A percentile compares a stretch with the other conserved stretches of the same genome.
phyloP scores from a whole-genome alignment of 177 flowering plant genomes.

The Vitis hybrid region DNA sequence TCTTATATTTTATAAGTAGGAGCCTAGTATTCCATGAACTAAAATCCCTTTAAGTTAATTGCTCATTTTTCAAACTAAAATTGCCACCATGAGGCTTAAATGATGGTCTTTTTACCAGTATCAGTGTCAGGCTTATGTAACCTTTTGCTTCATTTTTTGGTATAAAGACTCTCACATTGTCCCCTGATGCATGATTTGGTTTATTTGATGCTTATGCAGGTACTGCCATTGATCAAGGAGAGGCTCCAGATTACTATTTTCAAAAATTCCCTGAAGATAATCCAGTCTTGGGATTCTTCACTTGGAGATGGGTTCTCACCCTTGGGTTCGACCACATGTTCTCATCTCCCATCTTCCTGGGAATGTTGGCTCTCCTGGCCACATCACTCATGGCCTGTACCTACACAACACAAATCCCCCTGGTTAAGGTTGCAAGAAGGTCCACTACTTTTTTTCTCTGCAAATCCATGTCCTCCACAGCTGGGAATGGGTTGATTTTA shows the following conservation, averaged over 20 bases:
- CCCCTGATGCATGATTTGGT: neutral
- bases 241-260: constrained; percentile 75
- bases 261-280: constrained; percentile 81
- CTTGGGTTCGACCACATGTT: constrained; percentile 96
- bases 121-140: neutral
- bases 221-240: constrained; percentile 90
- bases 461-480: constrained; percentile 9
- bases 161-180: neutral
- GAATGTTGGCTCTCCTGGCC: constrained; percentile 67
- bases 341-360: constrained; percentile 88
- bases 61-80: neutral
- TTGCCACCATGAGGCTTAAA: neutral
- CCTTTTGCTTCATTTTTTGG: neutral
- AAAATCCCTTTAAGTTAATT: neutral
- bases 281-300: constrained; percentile 84
- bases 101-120: neutral
- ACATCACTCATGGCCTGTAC: constrained; percentile 98
- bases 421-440: constrained; percentile 96
- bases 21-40: too few species aligned
- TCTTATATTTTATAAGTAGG: too few species aligned
- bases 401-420: constrained; percentile 91
- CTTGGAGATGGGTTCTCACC: constrained; percentile 89
- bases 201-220: constrained; percentile 44
- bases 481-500: constrained; percentile 16
- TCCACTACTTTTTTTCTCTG: constrained; percentile 25